phyloP scores from a whole-genome alignment of 148 eudicot genomes.

The Arbutus unedo region DNA sequence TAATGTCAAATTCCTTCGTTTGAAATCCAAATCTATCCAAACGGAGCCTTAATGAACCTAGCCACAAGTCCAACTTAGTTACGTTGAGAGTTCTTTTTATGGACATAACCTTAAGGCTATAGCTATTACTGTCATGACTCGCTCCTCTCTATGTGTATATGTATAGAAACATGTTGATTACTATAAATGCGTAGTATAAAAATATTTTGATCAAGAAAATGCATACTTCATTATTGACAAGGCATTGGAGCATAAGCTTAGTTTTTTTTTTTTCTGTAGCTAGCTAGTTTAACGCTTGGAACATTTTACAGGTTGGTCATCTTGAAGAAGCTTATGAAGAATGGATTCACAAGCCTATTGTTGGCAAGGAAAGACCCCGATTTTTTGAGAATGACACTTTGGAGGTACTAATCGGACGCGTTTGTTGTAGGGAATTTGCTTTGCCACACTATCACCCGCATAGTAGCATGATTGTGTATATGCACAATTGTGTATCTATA shows the following conservation, averaged over 20 bases:
- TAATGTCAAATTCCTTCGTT: not conserved
- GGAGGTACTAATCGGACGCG: conserved; percentile 58
- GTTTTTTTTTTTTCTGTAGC: not conserved
- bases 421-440: not conserved
- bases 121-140: not conserved
- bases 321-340: conserved; percentile 89
- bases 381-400: conserved; percentile 75
- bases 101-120: not conserved
- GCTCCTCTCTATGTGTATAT: not conserved
- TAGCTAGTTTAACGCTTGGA: not conserved
- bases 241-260: not conserved
- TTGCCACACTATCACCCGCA: not conserved
- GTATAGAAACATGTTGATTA: no score
- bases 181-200: not conserved
- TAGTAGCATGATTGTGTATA: not conserved
- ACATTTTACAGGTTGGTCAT: conserved; percentile 75
- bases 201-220: not conserved
- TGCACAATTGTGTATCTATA: not conserved
- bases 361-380: conserved; percentile 89
- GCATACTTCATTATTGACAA: not conserved
- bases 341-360: conserved; percentile 94
- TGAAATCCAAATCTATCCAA: not conserved
- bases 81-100: not conserved
- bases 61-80: not conserved
- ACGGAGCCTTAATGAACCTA: not conserved